Evolutionary conservation across 1,284 basidiomycete species (phyloP).

Genomic region (Malassezia globosa): DNA sequence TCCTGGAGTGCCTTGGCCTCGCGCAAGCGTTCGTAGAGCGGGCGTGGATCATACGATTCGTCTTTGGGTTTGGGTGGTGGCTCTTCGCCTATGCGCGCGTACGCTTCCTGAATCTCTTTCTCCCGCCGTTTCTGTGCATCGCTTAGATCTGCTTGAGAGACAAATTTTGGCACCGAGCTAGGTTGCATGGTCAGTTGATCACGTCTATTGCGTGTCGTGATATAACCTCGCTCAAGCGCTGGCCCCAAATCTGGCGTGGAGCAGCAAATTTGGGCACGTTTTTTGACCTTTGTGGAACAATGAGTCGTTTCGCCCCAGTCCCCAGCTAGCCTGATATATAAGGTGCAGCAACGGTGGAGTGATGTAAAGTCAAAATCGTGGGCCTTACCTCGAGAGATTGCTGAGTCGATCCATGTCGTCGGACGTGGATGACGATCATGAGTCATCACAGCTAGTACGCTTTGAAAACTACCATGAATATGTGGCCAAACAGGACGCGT

Average conservation of each 20-base stretch:
- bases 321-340: too few relatives aligned
- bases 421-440: background rate
- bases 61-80: slow-evolving; percentile 68
- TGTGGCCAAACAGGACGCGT: slow-evolving; percentile 16
- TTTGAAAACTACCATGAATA: slow-evolving; percentile 26
- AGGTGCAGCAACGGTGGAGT: too few relatives aligned
- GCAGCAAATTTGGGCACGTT: too few relatives aligned
- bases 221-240: too few relatives aligned
- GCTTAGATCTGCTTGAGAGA: slow-evolving; percentile 66
- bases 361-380: too few relatives aligned
- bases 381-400: too few relatives aligned
- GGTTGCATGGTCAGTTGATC: slow-evolving; percentile 20
- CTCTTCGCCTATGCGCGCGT: slow-evolving; percentile 59
- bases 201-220: too few relatives aligned
- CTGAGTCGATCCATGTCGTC: background rate
- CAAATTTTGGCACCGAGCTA: slow-evolving; percentile 52
- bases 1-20: slow-evolving; percentile 22
- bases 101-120: slow-evolving; percentile 83
- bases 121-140: slow-evolving; percentile 63
- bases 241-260: too few relatives aligned
- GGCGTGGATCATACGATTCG: slow-evolving; percentile 65
- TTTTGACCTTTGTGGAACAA: too few relatives aligned
- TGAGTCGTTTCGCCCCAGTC: too few relatives aligned
- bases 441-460: slow-evolving; percentile 21
- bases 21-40: slow-evolving; percentile 59